A percentile compares a stretch with the other conserved stretches of the same genome.
Evolutionary conservation across 352 stramenopile species (phyloP).

Genomic region (Phytopythium mirpurense): DNA sequence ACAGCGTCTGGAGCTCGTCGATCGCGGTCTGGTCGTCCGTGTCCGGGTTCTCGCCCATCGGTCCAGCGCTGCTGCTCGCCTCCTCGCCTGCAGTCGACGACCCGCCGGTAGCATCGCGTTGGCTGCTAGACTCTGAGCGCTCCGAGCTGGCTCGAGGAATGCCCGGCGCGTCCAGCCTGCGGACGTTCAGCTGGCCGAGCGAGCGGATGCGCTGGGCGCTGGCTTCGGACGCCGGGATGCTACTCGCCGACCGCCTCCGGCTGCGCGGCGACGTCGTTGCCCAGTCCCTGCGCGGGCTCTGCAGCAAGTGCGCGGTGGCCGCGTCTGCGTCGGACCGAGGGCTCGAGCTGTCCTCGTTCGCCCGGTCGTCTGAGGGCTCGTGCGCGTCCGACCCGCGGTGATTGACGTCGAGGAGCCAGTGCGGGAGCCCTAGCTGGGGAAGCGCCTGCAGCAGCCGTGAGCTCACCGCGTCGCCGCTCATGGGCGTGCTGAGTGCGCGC

Average conservation of each 20-base stretch:
- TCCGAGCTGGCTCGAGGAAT: too few species aligned
- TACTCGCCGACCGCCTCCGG: constrained; percentile 1
- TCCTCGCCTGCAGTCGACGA: neutral
- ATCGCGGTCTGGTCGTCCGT: constrained; percentile 44
- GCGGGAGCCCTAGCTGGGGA: constrained; percentile 22
- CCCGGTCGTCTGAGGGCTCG: neutral
- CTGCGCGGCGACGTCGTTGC: neutral
- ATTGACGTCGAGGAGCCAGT: constrained; percentile 28
- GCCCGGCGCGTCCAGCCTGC: neutral
- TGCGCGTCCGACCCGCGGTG: neutral
- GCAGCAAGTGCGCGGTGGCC: constrained; percentile 11
- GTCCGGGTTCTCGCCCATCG: constrained; percentile 17
- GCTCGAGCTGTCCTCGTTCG: neutral
- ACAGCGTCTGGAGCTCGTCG: constrained; percentile 58
- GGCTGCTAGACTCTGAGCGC: neutral
- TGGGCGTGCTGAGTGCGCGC: constrained; percentile 15
- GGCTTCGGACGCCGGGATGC: neutral
- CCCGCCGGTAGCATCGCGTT: neutral
- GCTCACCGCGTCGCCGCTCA: constrained; percentile 22
- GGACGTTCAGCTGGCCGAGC: neutral
- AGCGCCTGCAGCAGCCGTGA: constrained; percentile 26
- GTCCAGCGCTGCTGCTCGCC: neutral
- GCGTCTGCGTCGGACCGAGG: neutral
- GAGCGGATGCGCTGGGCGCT: neutral
- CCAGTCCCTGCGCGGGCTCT: neutral